A percentile compares a stretch with the other conserved stretches of the same genome.
Evolutionary conservation across 768 basidiomycete species (phyloP).

Genomic region (Pleurotus djamor): DNA sequence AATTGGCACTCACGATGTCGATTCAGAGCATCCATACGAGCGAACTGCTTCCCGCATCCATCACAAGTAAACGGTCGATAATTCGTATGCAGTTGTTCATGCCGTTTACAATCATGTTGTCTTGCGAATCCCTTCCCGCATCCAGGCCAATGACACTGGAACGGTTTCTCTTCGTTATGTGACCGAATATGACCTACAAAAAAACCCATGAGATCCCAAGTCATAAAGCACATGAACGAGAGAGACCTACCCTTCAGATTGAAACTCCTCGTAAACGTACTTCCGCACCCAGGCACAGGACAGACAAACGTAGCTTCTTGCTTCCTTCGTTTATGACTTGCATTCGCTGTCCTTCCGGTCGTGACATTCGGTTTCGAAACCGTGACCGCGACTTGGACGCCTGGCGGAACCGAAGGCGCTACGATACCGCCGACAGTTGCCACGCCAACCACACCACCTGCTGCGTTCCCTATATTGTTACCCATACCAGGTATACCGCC

Average conservation of each 20-base stretch:
- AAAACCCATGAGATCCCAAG: background rate
- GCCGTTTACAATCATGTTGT: slow-evolving; percentile 96
- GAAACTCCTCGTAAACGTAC: slow-evolving; percentile 90
- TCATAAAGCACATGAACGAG: slow-evolving; percentile 5
- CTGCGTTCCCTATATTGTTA: background rate
- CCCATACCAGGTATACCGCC: background rate
- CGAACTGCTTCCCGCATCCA: slow-evolving; percentile 92
- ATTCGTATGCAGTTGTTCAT: slow-evolving; percentile 93
- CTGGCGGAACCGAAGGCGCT: background rate
- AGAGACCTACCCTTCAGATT: slow-evolving; percentile 76
- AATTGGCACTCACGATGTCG: slow-evolving; percentile 70
- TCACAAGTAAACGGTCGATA: slow-evolving; percentile 92
- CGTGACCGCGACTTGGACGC: background rate
- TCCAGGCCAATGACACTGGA: slow-evolving; percentile 92
- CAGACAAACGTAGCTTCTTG: slow-evolving; percentile 86
- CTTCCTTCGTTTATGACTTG: slow-evolving; percentile 81
- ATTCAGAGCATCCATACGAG: slow-evolving; percentile 92
- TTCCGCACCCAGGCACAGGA: slow-evolving; percentile 80
- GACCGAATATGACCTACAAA: slow-evolving; percentile 84
- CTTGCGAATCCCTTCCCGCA: slow-evolving; percentile 93
- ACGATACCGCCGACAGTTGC: slow-evolving; percentile 2
- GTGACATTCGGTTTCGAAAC: slow-evolving; percentile 84
- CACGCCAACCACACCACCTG: background rate
- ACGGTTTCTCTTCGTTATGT: slow-evolving; percentile 93
- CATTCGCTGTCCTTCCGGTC: slow-evolving; percentile 85